Percentiles rank a stretch among this genome's conserved stretches.
Conservation (phyloP, 2,329 filamentous ascomycete genomes). For the Botrytis medusae region DNA sequence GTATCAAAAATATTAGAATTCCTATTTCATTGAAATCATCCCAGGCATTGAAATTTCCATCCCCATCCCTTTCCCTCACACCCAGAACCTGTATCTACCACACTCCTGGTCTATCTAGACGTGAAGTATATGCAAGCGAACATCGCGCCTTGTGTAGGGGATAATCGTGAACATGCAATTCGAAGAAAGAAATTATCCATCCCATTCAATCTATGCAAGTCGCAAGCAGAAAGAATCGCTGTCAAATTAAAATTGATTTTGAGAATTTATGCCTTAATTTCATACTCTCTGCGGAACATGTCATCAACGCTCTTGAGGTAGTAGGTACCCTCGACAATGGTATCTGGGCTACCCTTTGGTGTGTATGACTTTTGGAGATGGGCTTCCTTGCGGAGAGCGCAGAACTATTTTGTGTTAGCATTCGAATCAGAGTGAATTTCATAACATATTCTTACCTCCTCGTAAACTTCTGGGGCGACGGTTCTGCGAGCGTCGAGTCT, state of each 20-base stretch:
- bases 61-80: neutral
- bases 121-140: slow-evolving; percentile 15
- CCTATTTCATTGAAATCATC: slow-evolving; percentile 6
- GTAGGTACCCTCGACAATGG: slow-evolving; percentile 67
- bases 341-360: slow-evolving; percentile 67
- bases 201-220: slow-evolving; percentile 11
- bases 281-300: slow-evolving; percentile 81
- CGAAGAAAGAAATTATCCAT: neutral
- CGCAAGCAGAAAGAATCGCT: slow-evolving; percentile 4
- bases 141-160: slow-evolving; percentile 1
- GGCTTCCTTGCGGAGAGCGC: slow-evolving; percentile 76
- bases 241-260: slow-evolving; percentile 6
- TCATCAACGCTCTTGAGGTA: slow-evolving; percentile 80
- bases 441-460: slow-evolving; percentile 57
- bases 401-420: slow-evolving; percentile 58
- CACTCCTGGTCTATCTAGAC: neutral
- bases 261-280: slow-evolving; percentile 62
- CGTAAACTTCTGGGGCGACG: slow-evolving; percentile 71
- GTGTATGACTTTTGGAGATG: slow-evolving; percentile 79
- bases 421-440: neutral
- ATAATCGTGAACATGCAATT: slow-evolving; percentile 14
- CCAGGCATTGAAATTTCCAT: slow-evolving; percentile 1
- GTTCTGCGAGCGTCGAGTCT: slow-evolving; percentile 64
- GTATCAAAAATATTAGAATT: slow-evolving; percentile 4
- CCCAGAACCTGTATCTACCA: neutral